phyloP scores from a whole-genome alignment of 495 filamentous ascomycete species.

The Penicillium chermesinum region DNA sequence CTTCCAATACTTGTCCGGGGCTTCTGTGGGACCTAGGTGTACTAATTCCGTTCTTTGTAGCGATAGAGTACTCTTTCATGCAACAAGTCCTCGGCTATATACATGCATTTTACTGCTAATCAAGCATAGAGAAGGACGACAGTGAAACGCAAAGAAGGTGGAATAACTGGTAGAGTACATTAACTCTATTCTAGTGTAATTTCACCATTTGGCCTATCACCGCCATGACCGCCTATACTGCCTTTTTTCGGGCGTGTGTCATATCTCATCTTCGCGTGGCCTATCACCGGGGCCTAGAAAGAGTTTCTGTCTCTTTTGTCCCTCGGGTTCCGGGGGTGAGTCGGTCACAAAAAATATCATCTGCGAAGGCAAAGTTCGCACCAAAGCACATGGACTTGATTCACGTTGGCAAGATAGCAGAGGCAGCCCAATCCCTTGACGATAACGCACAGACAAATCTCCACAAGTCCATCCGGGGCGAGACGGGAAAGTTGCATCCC shows the following conservation, averaged over 20 bases:
- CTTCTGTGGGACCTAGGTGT: neutral
- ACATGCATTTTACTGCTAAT: neutral
- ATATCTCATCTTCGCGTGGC: constrained; percentile 13
- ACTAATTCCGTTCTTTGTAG: constrained; percentile 8
- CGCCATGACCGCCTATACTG: neutral
- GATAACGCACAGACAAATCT: constrained; percentile 11
- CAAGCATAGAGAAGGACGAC: neutral
- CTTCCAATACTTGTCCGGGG: neutral
- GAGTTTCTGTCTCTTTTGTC: no score
- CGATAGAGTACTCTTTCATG: constrained; percentile 7
- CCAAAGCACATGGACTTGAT: neutral
- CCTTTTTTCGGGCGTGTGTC: neutral
- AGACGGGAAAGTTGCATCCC: constrained; percentile 22
- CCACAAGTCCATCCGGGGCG: constrained; percentile 22
- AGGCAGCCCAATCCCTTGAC: neutral
- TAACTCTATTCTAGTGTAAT: constrained; percentile 27
- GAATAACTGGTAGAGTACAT: constrained; percentile 21
- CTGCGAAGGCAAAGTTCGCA: neutral
- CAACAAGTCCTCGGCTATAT: neutral
- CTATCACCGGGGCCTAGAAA: no score
- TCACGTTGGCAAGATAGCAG: neutral
- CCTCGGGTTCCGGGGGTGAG: no score
- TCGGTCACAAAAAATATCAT: no score
- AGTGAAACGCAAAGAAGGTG: constrained; percentile 8
- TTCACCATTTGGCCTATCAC: neutral